A percentile compares a stretch with the other conserved stretches of the same genome.
Evolutionary conservation across 2,329 filamentous ascomycete genomes (phyloP).

Genomic region (Fusarium torulosum): DNA sequence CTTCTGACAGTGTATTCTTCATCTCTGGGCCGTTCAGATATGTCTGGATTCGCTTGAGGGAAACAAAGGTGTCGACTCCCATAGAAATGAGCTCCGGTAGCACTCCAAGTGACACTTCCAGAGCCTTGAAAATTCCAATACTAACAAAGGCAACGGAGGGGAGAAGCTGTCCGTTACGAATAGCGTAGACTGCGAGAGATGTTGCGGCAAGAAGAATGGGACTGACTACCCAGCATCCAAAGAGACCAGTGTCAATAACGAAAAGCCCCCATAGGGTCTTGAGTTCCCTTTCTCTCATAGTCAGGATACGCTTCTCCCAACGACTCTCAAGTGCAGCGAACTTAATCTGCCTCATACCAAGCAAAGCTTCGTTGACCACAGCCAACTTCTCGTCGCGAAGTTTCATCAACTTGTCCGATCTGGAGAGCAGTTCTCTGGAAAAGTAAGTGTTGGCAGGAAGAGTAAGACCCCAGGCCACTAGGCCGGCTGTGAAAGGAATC

Average conservation of each 20-base stretch:
- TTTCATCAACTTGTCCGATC: slow-evolving; percentile 80
- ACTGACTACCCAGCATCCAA: slow-evolving; percentile 78
- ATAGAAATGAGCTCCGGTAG: slow-evolving; percentile 80
- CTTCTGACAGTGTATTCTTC: slow-evolving; percentile 64
- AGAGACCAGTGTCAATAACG: slow-evolving; percentile 70
- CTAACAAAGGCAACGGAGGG: slow-evolving; percentile 85
- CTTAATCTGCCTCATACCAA: slow-evolving; percentile 87
- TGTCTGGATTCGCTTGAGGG: slow-evolving; percentile 76
- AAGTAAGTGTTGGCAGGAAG: slow-evolving; percentile 77
- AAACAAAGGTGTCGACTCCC: slow-evolving; percentile 79
- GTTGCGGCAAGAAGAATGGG: slow-evolving; percentile 80
- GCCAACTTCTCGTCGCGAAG: slow-evolving; percentile 80
- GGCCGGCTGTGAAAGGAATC: slow-evolving; percentile 74
- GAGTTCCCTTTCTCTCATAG: slow-evolving; percentile 74
- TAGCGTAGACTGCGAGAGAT: slow-evolving; percentile 76
- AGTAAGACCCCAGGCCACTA: slow-evolving; percentile 72
- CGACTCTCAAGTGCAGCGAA: slow-evolving; percentile 81
- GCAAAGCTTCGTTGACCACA: slow-evolving; percentile 80
- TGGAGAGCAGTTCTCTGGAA: slow-evolving; percentile 72
- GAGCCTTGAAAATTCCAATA: slow-evolving; percentile 78
- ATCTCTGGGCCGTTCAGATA: slow-evolving; percentile 78
- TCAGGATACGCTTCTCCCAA: slow-evolving; percentile 78
- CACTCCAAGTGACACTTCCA: slow-evolving; percentile 77
- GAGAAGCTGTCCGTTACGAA: slow-evolving; percentile 70
- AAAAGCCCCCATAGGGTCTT: slow-evolving; percentile 75